Conservation (phyloP, 2,329 filamentous ascomycete species). For the Diaporthe humulicola region DNA sequence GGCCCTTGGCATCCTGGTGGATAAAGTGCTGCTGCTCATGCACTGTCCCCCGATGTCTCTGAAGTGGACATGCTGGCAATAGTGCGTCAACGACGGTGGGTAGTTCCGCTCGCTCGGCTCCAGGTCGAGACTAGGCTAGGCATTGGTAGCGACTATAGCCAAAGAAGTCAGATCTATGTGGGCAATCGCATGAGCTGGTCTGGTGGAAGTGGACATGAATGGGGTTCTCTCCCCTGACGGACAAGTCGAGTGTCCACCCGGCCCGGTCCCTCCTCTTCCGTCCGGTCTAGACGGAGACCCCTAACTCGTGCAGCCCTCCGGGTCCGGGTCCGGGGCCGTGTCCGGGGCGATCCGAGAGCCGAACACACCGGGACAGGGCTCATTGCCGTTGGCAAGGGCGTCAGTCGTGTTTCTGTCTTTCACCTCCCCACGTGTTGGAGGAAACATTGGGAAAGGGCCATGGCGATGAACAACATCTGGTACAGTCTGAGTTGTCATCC, state of each 20-base stretch:
- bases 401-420: background rate
- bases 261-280: background rate
- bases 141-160: background rate
- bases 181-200: background rate
- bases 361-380: background rate
- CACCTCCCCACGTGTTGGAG: too few relatives aligned
- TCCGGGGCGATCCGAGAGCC: background rate
- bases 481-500: background rate
- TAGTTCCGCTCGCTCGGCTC: background rate
- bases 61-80: background rate
- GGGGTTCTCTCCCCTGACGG: background rate
- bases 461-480: background rate
- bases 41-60: background rate
- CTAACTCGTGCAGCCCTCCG: background rate
- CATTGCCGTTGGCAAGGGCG: background rate
- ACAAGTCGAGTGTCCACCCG: background rate
- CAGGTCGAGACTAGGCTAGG: background rate
- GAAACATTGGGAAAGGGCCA: background rate
- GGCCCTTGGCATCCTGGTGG: background rate
- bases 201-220: background rate
- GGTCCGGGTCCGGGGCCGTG: background rate
- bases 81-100: background rate
- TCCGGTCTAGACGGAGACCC: background rate
- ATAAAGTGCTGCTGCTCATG: background rate
- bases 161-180: slow-evolving; percentile 3